Conservation (phyloP, 805 yeast species). For the Sugiyamaella chiloensis region DNA sequence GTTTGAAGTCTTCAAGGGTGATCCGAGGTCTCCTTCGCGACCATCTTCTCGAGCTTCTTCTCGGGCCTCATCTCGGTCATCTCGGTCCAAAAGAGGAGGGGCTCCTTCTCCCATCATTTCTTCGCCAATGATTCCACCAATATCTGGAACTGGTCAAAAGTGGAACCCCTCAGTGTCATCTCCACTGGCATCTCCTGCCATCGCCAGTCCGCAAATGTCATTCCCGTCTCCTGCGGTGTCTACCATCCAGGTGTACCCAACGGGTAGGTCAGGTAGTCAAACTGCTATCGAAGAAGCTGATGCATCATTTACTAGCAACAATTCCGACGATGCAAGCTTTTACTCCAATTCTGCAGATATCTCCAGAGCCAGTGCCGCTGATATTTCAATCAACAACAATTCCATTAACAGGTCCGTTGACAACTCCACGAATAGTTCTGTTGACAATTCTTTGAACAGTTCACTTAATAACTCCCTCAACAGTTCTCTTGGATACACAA, state of each 20-base stretch:
- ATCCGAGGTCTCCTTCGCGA: constrained; percentile 2
- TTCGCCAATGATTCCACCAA: too few species aligned
- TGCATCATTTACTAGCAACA: background rate
- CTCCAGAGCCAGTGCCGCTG: background rate
- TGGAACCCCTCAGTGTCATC: constrained; percentile 6
- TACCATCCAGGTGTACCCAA: background rate
- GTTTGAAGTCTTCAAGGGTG: constrained; percentile 33
- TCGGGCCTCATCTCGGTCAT: constrained; percentile 1
- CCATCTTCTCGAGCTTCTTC: constrained; percentile 5
- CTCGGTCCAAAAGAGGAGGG: background rate
- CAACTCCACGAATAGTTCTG: background rate
- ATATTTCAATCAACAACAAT: background rate
- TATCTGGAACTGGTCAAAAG: too few species aligned
- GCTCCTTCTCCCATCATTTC: background rate
- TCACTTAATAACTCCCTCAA: background rate
- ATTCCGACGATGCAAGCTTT: background rate
- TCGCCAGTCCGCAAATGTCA: background rate
- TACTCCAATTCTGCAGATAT: background rate
- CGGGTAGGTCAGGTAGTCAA: background rate
- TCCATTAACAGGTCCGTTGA: background rate
- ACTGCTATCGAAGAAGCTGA: background rate
- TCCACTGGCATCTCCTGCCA: constrained; percentile 6
- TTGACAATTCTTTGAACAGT: too few species aligned
- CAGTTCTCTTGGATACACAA: background rate
- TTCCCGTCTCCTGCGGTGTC: background rate